Percentiles rank a stretch among this genome's conserved stretches.
phyloP scores from a whole-genome alignment of 108 stramenopile species.

The Discostella pseudostelligera region DNA sequence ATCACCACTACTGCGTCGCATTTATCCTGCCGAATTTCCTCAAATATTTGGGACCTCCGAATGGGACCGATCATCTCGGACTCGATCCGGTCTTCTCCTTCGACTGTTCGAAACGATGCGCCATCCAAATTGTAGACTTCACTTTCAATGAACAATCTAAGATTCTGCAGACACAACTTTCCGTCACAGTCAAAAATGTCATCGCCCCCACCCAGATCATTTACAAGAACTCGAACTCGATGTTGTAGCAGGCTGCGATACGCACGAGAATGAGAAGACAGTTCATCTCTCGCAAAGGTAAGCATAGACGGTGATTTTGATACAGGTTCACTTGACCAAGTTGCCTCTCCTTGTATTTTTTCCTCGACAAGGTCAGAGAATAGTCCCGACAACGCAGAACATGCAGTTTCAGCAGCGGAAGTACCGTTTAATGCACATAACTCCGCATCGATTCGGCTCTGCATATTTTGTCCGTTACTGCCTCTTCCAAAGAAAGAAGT shows the following conservation, averaged over 20 bases:
- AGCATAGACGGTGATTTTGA: constrained; percentile 56
- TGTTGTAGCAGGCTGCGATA: constrained; percentile 53
- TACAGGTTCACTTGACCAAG: background rate
- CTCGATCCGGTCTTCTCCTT: constrained; percentile 69
- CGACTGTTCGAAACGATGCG: constrained; percentile 47
- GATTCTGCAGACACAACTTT: constrained; percentile 50
- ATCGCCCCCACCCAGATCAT: constrained; percentile 63
- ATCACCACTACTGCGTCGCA: constrained; percentile 62
- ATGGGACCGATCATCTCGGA: constrained; percentile 55
- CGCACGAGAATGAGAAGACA: constrained; percentile 55
- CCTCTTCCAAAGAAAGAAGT: constrained; percentile 37
- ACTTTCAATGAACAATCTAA: constrained; percentile 61
- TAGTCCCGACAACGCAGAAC: constrained; percentile 56
- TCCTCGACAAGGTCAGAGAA: constrained; percentile 57
- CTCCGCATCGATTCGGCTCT: constrained; percentile 61
- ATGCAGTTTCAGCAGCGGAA: constrained; percentile 63
- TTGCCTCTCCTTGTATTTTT: constrained; percentile 18
- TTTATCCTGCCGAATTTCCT: constrained; percentile 53
- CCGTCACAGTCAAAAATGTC: constrained; percentile 47
- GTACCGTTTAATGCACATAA: constrained; percentile 78
- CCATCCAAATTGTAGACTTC: constrained; percentile 71
- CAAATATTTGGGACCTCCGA: constrained; percentile 51
- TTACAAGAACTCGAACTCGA: constrained; percentile 43
- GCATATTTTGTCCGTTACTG: constrained; percentile 34
- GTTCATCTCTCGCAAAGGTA: constrained; percentile 73